A percentile compares a stretch with the other conserved stretches of the same genome.
These are phyloP conservation scores for Solioccasus polychromus DNA, from an alignment of 768 basidiomycete species.

Conservation along the genomic window DNA sequence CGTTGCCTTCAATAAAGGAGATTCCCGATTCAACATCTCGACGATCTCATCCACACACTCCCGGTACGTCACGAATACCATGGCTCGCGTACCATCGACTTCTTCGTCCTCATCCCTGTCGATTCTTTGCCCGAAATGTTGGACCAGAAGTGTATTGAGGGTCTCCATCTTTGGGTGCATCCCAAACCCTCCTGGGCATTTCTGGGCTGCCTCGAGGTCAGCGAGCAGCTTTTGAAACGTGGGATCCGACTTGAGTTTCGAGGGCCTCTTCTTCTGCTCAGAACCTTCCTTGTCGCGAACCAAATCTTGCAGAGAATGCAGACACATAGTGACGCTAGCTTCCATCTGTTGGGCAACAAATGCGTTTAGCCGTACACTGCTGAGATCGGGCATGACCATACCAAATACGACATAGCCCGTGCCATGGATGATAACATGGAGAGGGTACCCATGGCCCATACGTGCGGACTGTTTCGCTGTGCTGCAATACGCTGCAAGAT, in stretches of 20 bases:
- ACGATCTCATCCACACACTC: slow-evolving; percentile 92
- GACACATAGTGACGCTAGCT: slow-evolving; percentile 77
- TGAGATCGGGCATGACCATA: slow-evolving; percentile 35
- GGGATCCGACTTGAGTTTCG: slow-evolving; percentile 49
- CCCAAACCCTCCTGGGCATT: slow-evolving; percentile 45
- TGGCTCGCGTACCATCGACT: slow-evolving; percentile 60
- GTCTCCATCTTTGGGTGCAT: slow-evolving; percentile 93
- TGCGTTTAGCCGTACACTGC: not conserved
- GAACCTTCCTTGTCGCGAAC: slow-evolving; percentile 38
- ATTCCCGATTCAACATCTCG: slow-evolving; percentile 67
- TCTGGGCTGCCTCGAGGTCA: slow-evolving; percentile 61
- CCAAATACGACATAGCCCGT: slow-evolving; percentile 85
- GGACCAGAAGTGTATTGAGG: slow-evolving; percentile 66
- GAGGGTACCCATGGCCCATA: slow-evolving; percentile 52
- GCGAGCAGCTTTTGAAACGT: slow-evolving; percentile 63
- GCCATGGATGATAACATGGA: slow-evolving; percentile 59
- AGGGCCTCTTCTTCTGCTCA: slow-evolving; percentile 31
- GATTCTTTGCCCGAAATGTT: slow-evolving; percentile 58
- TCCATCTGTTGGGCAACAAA: slow-evolving; percentile 57
- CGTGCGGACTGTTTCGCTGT: slow-evolving; percentile 33
- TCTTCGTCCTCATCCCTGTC: slow-evolving; percentile 38
- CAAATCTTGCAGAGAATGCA: slow-evolving; percentile 56
- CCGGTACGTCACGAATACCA: slow-evolving; percentile 93
- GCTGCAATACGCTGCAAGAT: slow-evolving; percentile 37
- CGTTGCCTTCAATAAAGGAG: slow-evolving; percentile 75